phyloP scores from a whole-genome alignment of 805 yeast genomes.

The Kluyveromyces dobzhanskii region DNA sequence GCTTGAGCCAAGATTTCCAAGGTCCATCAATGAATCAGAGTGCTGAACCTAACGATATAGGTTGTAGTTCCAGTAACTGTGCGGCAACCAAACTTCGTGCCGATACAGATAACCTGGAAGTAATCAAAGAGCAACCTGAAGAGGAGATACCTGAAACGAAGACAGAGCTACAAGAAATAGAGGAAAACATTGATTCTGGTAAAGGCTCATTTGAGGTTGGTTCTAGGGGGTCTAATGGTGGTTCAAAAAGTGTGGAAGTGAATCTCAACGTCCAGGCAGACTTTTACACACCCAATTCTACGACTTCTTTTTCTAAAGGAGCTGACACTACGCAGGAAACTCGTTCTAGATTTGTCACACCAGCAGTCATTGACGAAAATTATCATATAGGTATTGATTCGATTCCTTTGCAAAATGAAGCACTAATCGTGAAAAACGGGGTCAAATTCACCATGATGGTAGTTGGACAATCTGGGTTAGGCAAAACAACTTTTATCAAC shows the following conservation, averaged over 20 bases:
- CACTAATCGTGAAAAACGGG: slow-evolving; percentile 42
- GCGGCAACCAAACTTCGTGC: not conserved
- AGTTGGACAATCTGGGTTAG: slow-evolving; percentile 81
- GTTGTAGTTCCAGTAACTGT: not conserved
- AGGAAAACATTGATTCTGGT: not conserved
- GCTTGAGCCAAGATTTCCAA: not conserved
- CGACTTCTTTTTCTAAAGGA: not conserved
- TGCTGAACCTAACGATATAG: not conserved
- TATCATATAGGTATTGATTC: slow-evolving; percentile 20
- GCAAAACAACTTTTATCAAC: slow-evolving; percentile 75
- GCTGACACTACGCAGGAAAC: not conserved
- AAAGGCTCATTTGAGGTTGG: not conserved
- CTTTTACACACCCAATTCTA: not conserved
- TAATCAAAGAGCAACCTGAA: not conserved
- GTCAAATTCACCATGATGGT: slow-evolving; percentile 74
- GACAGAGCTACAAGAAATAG: not conserved
- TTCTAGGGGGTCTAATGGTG: not conserved
- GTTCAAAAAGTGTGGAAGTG: not conserved
- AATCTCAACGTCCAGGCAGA: not conserved
- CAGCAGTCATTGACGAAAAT: not conserved
- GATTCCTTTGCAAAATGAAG: slow-evolving; percentile 26
- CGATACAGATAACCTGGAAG: not conserved
- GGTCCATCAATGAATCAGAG: not conserved
- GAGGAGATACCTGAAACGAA: not conserved
- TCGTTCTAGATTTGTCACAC: not conserved